Percentiles rank a stretch among this genome's conserved stretches.
phyloP scores from a whole-genome alignment of 768 basidiomycete genomes.

The Psilocybe azurescens region DNA sequence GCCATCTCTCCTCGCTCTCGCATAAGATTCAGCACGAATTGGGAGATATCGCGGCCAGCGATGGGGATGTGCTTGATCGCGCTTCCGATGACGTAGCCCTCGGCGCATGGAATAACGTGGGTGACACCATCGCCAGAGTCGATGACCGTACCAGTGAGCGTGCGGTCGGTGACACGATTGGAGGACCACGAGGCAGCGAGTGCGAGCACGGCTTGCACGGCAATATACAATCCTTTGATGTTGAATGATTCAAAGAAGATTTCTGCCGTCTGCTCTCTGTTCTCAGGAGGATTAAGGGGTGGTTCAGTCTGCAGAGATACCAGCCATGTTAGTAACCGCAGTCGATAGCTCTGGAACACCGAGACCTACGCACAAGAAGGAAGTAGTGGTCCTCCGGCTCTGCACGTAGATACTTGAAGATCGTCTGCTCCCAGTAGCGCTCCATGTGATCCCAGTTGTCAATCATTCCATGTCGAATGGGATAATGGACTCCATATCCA shows the following conservation, averaged over 20 bases:
- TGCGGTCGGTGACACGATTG: slow-evolving; percentile 86
- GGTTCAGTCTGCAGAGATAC: slow-evolving; percentile 85
- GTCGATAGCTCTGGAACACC: background rate
- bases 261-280: slow-evolving; percentile 98
- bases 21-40: slow-evolving; percentile 95
- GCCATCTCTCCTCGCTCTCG: slow-evolving; percentile 94
- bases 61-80: slow-evolving; percentile 99
- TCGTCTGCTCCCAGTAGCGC: slow-evolving; percentile 98
- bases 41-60: slow-evolving; percentile 95
- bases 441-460: slow-evolving; percentile 99
- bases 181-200: slow-evolving; percentile 98
- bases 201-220: slow-evolving; percentile 97
- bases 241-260: slow-evolving; percentile 99
- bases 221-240: slow-evolving; percentile 97
- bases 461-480: slow-evolving; percentile 96
- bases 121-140: slow-evolving; percentile 99
- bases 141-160: slow-evolving; percentile 95
- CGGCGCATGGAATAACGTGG: slow-evolving; percentile 95
- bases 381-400: slow-evolving; percentile 99
- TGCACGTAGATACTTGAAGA: slow-evolving; percentile 98
- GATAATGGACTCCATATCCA: slow-evolving; percentile 93
- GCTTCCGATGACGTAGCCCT: slow-evolving; percentile 98
- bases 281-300: slow-evolving; percentile 97
- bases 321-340: background rate
- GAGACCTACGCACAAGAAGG: slow-evolving; percentile 72